Evolutionary conservation across 495 filamentous ascomycete species (phyloP).

Genomic region (Trichoderma orchidacearum): DNA sequence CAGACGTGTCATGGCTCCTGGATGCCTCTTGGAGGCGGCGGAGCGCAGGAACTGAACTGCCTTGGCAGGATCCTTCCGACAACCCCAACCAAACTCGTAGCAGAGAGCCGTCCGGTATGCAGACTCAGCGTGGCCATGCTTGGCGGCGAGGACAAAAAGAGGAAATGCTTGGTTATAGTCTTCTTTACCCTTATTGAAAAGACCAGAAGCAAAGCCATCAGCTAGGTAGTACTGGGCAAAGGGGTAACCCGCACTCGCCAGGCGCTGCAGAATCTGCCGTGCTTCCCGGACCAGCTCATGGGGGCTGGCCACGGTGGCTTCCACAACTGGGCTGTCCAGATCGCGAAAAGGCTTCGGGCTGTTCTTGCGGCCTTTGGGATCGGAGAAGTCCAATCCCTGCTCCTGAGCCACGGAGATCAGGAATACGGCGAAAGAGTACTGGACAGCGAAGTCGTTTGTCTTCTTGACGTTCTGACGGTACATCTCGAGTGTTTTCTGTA

Average conservation of each 20-base stretch:
- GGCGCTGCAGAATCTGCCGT: constrained; percentile 70
- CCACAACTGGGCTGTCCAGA: constrained; percentile 25
- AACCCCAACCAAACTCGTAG: constrained; percentile 98
- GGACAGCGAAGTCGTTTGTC: constrained; percentile 71
- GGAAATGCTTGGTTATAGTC: constrained; percentile 85
- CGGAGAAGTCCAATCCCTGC: constrained; percentile 27
- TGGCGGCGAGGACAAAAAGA: constrained; percentile 84
- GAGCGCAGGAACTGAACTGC: constrained; percentile 88
- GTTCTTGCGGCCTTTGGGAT: constrained; percentile 22
- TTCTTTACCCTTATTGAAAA: constrained; percentile 85
- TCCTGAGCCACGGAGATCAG: constrained; percentile 79
- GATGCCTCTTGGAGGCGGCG: constrained; percentile 84
- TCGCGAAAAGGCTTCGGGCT: constrained; percentile 24
- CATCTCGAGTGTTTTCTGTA: constrained; percentile 90
- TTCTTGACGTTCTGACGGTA: constrained; percentile 95
- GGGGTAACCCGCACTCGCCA: constrained; percentile 77
- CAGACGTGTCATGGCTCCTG: constrained; percentile 84
- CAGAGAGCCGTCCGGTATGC: constrained; percentile 87
- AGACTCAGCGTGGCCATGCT: constrained; percentile 94
- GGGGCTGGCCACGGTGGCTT: constrained; percentile 33
- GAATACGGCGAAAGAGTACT: constrained; percentile 93
- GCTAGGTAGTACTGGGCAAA: constrained; percentile 97
- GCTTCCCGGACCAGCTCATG: constrained; percentile 74
- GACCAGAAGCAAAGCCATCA: constrained; percentile 84
- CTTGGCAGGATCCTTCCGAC: constrained; percentile 72